Evolutionary conservation across 352 stramenopile species (phyloP).

Genomic region (Pythium scleroteichum): DNA sequence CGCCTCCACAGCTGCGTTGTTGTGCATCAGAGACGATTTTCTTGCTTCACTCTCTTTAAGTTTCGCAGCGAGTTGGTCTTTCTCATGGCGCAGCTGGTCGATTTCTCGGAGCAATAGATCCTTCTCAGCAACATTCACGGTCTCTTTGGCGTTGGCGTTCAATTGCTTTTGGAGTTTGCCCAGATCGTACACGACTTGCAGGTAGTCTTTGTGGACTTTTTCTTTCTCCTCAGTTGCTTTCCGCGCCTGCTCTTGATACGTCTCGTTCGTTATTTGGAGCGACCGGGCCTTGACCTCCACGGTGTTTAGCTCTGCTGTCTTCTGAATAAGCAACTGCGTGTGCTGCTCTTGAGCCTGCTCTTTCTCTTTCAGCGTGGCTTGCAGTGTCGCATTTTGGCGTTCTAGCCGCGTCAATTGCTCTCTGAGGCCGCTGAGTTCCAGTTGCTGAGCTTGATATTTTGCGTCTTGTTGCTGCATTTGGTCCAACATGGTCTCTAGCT

Average conservation of each 20-base stretch:
- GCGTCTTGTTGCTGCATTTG: constrained; percentile 23
- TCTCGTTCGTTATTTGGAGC: constrained; percentile 40
- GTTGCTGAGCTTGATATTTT: constrained; percentile 9
- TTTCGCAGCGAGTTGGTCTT: constrained; percentile 32
- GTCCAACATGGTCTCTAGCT: constrained; percentile 22
- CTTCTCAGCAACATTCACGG: constrained; percentile 28
- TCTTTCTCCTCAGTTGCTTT: constrained; percentile 41
- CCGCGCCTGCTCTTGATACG: constrained; percentile 33
- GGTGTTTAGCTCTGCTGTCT: constrained; percentile 29
- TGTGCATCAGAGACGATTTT: constrained; percentile 19
- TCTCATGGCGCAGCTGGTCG: constrained; percentile 34
- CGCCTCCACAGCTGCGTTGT: constrained; percentile 17
- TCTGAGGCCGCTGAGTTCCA: constrained; percentile 24
- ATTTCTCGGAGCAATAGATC: constrained; percentile 40
- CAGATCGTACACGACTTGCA: constrained; percentile 51
- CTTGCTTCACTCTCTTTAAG: constrained; percentile 31
- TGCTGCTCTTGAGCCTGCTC: constrained; percentile 31
- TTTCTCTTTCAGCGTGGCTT: constrained; percentile 25
- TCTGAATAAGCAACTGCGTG: constrained; percentile 29
- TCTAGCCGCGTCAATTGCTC: constrained; percentile 29
- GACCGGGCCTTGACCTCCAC: constrained; percentile 32
- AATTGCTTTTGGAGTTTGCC: constrained; percentile 48
- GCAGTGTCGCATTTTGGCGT: constrained; percentile 27
- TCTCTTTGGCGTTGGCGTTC: constrained; percentile 40
- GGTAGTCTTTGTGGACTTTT: constrained; percentile 47